Percentiles rank a stretch among this genome's conserved stretches.
These are phyloP conservation scores for Candida lessepsii DNA, from an alignment of 805 yeast genomes.

Conservation along the genomic window DNA sequence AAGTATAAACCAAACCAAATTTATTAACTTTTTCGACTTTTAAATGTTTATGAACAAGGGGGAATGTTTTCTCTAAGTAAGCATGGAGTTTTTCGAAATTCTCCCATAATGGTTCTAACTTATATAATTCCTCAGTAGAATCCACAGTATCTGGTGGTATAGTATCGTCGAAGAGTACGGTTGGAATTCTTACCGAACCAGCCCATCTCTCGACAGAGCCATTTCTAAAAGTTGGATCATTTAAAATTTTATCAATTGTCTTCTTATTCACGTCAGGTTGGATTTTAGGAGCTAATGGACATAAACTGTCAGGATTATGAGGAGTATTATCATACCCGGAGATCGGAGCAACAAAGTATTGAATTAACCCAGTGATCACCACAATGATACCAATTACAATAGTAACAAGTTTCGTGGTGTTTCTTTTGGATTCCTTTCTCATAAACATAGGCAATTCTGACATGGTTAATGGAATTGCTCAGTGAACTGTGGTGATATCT, in stretches of 20 bases:
- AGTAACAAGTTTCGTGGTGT: slow-evolving; percentile 1
- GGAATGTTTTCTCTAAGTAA: slow-evolving; percentile 32
- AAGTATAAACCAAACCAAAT: slow-evolving; percentile 36
- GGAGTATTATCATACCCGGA: slow-evolving; percentile 2
- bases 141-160: slow-evolving; percentile 25
- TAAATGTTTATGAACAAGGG: slow-evolving; percentile 31
- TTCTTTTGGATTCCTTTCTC: slow-evolving; percentile 3
- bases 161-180: slow-evolving; percentile 33
- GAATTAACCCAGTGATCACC: neutral
- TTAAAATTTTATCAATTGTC: slow-evolving; percentile 25
- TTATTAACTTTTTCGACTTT: slow-evolving; percentile 35
- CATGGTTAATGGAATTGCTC: too few species aligned
- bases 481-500: too few species aligned
- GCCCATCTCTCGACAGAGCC: slow-evolving; percentile 23
- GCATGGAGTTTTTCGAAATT: slow-evolving; percentile 27
- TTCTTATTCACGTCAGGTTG: slow-evolving; percentile 24
- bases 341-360: neutral
- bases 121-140: slow-evolving; percentile 24
- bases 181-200: slow-evolving; percentile 31
- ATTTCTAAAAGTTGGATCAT: slow-evolving; percentile 24
- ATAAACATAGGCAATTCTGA: slow-evolving; percentile 10
- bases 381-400: neutral
- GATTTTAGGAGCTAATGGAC: slow-evolving; percentile 35
- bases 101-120: slow-evolving; percentile 26
- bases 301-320: slow-evolving; percentile 26